These are phyloP conservation scores for Skeletonema potamos DNA, from an alignment of 108 stramenopile genomes.

Conservation along the genomic window DNA sequence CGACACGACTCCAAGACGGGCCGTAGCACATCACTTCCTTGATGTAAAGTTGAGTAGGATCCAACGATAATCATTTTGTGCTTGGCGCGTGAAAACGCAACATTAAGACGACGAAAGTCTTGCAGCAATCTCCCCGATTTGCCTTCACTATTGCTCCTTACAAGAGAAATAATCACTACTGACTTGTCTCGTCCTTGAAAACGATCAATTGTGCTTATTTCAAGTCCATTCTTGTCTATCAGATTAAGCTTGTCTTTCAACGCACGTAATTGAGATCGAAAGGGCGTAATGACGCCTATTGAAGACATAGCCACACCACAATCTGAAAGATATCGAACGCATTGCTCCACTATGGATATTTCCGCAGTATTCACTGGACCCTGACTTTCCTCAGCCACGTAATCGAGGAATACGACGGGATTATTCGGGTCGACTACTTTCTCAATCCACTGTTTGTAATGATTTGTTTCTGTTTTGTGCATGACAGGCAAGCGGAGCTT, in stretches of 20 bases:
- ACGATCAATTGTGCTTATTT: constrained; percentile 87
- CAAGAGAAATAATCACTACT: constrained; percentile 83
- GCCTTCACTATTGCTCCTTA: constrained; percentile 74
- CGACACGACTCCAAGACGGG: constrained; percentile 64
- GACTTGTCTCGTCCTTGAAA: constrained; percentile 93
- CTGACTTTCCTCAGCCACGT: constrained; percentile 67
- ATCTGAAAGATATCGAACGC: constrained; percentile 44
- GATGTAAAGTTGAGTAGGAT: constrained; percentile 62
- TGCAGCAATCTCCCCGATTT: constrained; percentile 73
- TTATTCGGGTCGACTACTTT: constrained; percentile 57
- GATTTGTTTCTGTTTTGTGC: constrained; percentile 2
- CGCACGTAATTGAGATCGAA: constrained; percentile 76
- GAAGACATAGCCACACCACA: constrained; percentile 54
- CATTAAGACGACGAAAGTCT: constrained; percentile 85
- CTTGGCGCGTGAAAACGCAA: constrained; percentile 90
- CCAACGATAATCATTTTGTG: constrained; percentile 88
- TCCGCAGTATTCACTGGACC: constrained; percentile 66
- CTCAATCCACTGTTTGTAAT: constrained; percentile 26
- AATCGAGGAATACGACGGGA: constrained; percentile 89
- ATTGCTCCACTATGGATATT: constrained; percentile 47
- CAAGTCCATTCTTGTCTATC: constrained; percentile 61
- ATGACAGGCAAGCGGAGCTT: constrained; percentile 26
- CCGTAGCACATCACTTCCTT: constrained; percentile 64
- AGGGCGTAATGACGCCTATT: constrained; percentile 90
- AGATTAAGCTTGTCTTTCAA: constrained; percentile 31